These are phyloP conservation scores for Daldinia sp. DNA, from an alignment of 2,329 filamentous ascomycete genomes.

Conservation along the genomic window DNA sequence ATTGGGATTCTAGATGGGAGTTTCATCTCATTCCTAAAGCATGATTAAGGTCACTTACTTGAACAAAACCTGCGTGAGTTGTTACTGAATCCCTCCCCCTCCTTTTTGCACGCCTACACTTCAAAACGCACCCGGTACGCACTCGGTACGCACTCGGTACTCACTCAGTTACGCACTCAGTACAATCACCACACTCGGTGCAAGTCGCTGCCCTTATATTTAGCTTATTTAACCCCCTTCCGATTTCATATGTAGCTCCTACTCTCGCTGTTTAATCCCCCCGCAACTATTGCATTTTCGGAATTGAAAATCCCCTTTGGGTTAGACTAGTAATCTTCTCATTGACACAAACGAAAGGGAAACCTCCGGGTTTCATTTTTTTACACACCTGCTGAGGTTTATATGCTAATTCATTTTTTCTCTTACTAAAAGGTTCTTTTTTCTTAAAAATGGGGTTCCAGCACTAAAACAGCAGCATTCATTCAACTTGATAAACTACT, in stretches of 20 bases:
- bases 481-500: neutral
- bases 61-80: neutral
- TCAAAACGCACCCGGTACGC: too few relatives aligned
- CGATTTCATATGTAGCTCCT: too few relatives aligned
- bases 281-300: neutral
- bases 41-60: neutral
- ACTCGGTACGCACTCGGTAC: too few relatives aligned
- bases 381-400: neutral
- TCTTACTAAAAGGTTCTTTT: neutral
- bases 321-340: neutral
- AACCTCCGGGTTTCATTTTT: neutral
- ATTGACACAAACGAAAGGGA: neutral
- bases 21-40: neutral
- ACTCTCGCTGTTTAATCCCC: too few relatives aligned
- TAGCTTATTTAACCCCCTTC: too few relatives aligned
- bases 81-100: too few relatives aligned
- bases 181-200: too few relatives aligned
- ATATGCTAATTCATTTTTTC: neutral
- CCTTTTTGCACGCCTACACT: too few relatives aligned
- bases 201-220: too few relatives aligned
- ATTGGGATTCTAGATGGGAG: neutral
- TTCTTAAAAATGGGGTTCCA: neutral
- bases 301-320: too few relatives aligned
- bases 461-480: neutral
- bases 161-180: too few relatives aligned